Base-by-base conservation (phyloP, 352 stramenopile genomes). In the Globisporangium polare region DNA sequence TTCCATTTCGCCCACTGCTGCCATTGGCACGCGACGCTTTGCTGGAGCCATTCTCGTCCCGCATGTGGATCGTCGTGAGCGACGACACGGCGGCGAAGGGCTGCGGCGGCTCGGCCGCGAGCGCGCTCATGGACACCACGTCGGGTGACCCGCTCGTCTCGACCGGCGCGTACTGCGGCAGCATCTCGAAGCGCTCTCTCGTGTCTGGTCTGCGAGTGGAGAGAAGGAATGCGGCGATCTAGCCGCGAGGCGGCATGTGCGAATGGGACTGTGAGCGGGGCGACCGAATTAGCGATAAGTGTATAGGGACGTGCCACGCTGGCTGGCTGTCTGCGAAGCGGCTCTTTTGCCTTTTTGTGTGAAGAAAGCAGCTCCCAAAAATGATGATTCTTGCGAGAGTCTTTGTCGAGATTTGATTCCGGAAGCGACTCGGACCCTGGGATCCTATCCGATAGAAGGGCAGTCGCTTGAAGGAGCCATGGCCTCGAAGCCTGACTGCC, bases 51-150 rank as follows among this genome's bases (percentile, higher is more conserved):
- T 46, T 5, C 37, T 61, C 26, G n/a, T 43, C 31, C 15, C 27
- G 37, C 35, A 63, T 50, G 58, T 33, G 17, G 58, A 63, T 63
- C 10, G 58, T 53, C 5, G 58, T 58, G 58, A 63, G 58, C 17
- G 60, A 65, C 51, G 60, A 53, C 26, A 62, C 60, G 10, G 60
- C 60, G 5, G 49, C 2, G 17, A 54, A 60, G n/a, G 41, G 39
- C 58, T 58, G 46, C 37, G 49, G 20, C 37, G 50, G 31, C 53
- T 61, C 41, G 58, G 10, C 10, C 9, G 26, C 35, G 33, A 58
- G 26, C 17, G 12, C 18, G 8, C 15, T 2, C 47, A 46, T 24
- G 35, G 18, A n/a, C 41, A 39, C 41, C 12, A 12, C 43, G 12
- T 65, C 60, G 5, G 50, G 60, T 8, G 60, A 65, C 22, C 39